A percentile compares a stretch with the other conserved stretches of the same genome.
Conservation (phyloP, 441 rosid genomes). For the Rhodomyrtus psidioides region DNA sequence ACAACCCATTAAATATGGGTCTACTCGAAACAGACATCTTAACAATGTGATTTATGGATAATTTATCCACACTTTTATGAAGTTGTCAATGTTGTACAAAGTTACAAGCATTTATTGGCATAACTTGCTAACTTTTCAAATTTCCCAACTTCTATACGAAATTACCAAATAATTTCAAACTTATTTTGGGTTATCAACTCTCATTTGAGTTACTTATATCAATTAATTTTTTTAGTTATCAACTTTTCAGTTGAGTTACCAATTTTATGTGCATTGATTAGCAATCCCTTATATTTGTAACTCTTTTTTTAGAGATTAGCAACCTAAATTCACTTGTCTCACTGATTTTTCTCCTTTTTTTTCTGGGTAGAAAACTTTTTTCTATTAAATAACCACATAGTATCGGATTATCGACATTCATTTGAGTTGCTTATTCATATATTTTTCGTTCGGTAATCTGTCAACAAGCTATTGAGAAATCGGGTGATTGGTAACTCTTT, state of each 20-base stretch:
- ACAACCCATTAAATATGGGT: no score
- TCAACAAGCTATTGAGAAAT: background rate
- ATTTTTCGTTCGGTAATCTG: background rate
- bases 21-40: background rate
- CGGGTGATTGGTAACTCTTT: background rate
- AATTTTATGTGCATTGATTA: no score
- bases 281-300: background rate
- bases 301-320: background rate
- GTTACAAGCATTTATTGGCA: background rate
- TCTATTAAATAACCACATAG: background rate
- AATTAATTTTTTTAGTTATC: no score
- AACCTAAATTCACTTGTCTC: background rate
- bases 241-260: no score
- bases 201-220: no score
- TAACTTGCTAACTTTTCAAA: background rate
- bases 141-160: background rate
- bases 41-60: background rate
- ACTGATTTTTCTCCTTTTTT: no score
- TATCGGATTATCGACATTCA: background rate
- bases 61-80: background rate
- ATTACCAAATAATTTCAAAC: no score
- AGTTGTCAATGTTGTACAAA: background rate
- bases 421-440: background rate
- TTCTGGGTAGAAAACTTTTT: no score
- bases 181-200: no score